These are phyloP conservation scores for Colletotrichum chrysophilum DNA, from an alignment of 2,329 filamentous ascomycete species.

Conservation along the genomic window DNA sequence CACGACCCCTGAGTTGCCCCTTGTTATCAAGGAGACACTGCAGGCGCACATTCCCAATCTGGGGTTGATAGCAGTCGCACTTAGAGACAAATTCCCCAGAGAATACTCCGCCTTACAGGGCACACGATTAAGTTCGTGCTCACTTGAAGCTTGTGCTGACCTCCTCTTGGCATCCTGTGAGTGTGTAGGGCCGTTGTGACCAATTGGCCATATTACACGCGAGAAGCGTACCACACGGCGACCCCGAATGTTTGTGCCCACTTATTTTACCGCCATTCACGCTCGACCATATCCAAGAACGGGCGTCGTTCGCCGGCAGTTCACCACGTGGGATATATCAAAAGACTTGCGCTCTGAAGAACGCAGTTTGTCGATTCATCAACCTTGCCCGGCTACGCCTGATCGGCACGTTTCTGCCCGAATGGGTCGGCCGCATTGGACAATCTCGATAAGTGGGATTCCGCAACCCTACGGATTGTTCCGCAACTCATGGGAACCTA, in stretches of 20 bases:
- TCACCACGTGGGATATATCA: not conserved
- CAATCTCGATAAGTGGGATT: not conserved
- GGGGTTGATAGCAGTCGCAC: not conserved
- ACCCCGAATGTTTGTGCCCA: not conserved
- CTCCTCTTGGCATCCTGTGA: not conserved
- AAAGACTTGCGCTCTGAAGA: not conserved
- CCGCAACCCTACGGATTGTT: not conserved
- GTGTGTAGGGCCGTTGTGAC: not conserved
- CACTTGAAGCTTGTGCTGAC: not conserved
- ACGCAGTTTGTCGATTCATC: not conserved
- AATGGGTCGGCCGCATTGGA: not conserved
- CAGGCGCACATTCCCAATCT: not conserved
- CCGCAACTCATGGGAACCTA: not conserved
- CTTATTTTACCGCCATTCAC: not conserved
- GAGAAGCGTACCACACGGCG: not conserved
- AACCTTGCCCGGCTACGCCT: not conserved
- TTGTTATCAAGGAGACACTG: not conserved
- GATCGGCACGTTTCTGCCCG: not conserved
- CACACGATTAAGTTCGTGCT: not conserved
- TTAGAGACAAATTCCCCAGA: not conserved
- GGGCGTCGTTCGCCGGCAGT: not conserved
- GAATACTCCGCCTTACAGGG: not conserved
- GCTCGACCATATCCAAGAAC: not conserved
- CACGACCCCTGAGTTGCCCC: not conserved
- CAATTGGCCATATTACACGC: not conserved